Base-by-base conservation (phyloP, 108 stramenopile genomes). In the Nitzschia sp. region DNA sequence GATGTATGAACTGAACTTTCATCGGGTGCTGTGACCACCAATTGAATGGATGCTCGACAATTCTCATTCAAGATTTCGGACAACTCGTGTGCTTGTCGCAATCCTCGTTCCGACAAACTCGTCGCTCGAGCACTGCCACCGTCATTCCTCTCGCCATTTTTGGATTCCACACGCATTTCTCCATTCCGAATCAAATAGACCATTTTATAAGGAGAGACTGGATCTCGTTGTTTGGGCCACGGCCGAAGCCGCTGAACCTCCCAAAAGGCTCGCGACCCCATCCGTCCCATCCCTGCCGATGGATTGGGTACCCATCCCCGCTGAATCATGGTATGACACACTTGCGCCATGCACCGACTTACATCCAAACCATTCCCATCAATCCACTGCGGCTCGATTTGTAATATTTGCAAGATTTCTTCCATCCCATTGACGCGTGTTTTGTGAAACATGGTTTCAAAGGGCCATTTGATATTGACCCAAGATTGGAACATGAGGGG, bases 161-260 rank as follows among this genome's bases (percentile, higher is more conserved):
- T 66, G 10, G 51, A 44, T 41, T 80, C 69, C 6, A 69, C 70
- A 21, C 59, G 24, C 25, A 70, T 65, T 51, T 80, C 43, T 10
- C 74, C 80, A 53, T 80, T 67, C n/a, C 80, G 80, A 63, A 80
- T 76, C 50, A 80, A 40, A 60, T 69, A 80, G 52, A 80, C 34
- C 19, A 56, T 72, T 54, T 67, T 67, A 39, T 52, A 67, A 2
- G 52, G 52, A 41, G 52, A 55, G 3, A 43, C 37, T n/a, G 66
- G 51, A 24, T 67, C 53, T 52, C n/a, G 52, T 56, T 67, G 66
- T 10, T 19, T 19, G 0, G 66, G 53, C 50, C 41, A 55, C 17
- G 51, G 64, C 2, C 51, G 52, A 14, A 34, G 64, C 9, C 38
- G 26, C 22, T 62, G 61, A 8, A 62, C 61, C 0, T 43, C 10